Percentiles rank a stretch among this genome's conserved stretches.
These are phyloP conservation scores for Fusarium protoensiforme DNA, from an alignment of 2,329 filamentous ascomycete genomes.

Conservation along the genomic window DNA sequence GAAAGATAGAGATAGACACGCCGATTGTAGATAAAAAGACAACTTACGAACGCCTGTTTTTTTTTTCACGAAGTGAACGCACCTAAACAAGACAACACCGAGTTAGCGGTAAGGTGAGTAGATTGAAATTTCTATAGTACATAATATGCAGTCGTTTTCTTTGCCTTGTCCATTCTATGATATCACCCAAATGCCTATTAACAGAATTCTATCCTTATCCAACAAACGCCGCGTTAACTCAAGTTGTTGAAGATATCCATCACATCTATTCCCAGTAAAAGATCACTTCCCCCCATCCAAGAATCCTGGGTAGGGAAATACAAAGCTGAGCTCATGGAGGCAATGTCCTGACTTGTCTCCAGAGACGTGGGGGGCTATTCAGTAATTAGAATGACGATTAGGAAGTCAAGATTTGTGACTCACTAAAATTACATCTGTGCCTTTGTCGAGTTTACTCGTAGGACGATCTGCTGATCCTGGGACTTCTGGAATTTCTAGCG, in stretches of 20 bases:
- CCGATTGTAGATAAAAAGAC: background rate
- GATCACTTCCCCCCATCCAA: constrained; percentile 29
- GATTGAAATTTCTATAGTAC: background rate
- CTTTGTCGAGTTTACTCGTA: background rate
- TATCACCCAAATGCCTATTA: background rate
- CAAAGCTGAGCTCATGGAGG: background rate
- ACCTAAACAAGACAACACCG: background rate
- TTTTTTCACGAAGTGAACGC: background rate
- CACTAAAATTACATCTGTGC: background rate
- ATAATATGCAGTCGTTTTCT: background rate
- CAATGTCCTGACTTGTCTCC: background rate
- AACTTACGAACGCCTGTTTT: no score
- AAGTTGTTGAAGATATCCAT: constrained; percentile 38
- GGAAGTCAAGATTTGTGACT: background rate
- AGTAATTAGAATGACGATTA: background rate
- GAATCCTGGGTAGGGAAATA: constrained; percentile 21
- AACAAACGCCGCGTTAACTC: background rate
- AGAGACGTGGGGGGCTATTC: background rate
- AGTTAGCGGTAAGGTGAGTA: background rate
- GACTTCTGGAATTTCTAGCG: background rate
- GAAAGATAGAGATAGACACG: background rate
- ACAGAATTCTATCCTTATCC: background rate
- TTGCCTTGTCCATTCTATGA: background rate
- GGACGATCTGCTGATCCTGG: background rate
- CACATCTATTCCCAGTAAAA: constrained; percentile 33